Percentiles rank a stretch among this genome's conserved stretches.
These are phyloP conservation scores for Phanerodontia chrysosporium DNA, from an alignment of 768 basidiomycete species.

Conservation along the genomic window DNA sequence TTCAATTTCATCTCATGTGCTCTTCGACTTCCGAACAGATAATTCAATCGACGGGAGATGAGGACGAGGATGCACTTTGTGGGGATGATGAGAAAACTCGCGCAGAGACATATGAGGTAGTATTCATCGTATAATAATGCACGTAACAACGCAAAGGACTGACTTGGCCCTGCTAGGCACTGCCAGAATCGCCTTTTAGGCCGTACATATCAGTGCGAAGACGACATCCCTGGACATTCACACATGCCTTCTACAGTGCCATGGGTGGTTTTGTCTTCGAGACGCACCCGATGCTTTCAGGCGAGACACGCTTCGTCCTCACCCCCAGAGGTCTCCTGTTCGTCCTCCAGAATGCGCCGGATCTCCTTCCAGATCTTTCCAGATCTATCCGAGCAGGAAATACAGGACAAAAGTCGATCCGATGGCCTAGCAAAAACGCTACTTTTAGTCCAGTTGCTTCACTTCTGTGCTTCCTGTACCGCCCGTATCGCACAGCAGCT, in stretches of 20 bases:
- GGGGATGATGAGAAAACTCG: no score
- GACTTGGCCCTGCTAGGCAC: no score
- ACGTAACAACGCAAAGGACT: no score
- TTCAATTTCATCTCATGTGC: no score
- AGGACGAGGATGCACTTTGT: no score
- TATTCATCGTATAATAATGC: no score
- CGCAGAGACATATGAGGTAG: no score
- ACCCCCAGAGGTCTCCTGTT: conserved; percentile 6
- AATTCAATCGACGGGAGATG: no score
- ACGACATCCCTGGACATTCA: conserved; percentile 15
- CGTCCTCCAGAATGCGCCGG: conserved; percentile 6
- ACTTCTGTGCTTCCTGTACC: conserved; percentile 30
- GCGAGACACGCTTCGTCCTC: neutral
- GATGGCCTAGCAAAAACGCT: conserved; percentile 29
- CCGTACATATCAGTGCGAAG: no score
- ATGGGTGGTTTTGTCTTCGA: conserved; percentile 26
- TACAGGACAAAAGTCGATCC: conserved; percentile 30
- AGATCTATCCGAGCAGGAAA: conserved; percentile 19
- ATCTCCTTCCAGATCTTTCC: conserved; percentile 8
- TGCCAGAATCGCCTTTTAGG: no score
- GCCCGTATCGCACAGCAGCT: conserved; percentile 20
- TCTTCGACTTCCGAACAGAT: no score
- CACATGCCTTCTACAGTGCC: conserved; percentile 22
- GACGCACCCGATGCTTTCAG: neutral
- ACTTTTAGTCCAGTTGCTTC: conserved; percentile 28